Conservation (phyloP, 2,329 filamentous ascomycete species). For the Cytospora leucostoma region DNA sequence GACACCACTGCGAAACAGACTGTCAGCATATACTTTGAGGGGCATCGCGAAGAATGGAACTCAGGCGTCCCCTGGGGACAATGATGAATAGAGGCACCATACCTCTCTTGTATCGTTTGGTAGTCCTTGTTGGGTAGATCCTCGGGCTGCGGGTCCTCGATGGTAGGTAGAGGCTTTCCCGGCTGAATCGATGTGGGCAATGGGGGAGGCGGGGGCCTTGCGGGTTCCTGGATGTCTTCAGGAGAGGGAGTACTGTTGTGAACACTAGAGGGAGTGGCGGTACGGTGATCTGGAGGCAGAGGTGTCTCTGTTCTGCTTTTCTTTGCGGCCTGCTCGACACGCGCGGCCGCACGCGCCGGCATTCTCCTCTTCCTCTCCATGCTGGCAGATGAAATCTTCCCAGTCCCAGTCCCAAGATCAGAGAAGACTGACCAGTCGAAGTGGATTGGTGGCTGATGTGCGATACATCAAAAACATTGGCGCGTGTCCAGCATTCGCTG, state of each 20-base stretch:
- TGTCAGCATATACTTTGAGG: constrained; percentile 29
- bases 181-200: constrained; percentile 65
- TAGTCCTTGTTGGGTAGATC: constrained; percentile 66
- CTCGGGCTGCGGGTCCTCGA: constrained; percentile 66
- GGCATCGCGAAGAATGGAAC: background rate
- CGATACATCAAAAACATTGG: constrained; percentile 21
- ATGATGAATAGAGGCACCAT: constrained; percentile 31
- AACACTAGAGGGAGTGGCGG: constrained; percentile 48
- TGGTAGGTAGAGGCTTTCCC: constrained; percentile 70
- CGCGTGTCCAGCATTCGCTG: constrained; percentile 17
- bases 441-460: constrained; percentile 9
- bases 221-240: constrained; percentile 33
- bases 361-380: constrained; percentile 70
- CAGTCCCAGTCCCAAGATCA: background rate
- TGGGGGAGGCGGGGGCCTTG: constrained; percentile 38
- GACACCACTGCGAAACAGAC: constrained; percentile 60
- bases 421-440: constrained; percentile 4
- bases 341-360: constrained; percentile 62
- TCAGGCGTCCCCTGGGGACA: background rate
- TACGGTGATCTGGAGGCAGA: constrained; percentile 46
- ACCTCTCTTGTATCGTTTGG: constrained; percentile 75
- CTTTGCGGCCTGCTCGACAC: constrained; percentile 61
- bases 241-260: constrained; percentile 34
- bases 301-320: constrained; percentile 57
- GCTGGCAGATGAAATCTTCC: constrained; percentile 21